Evolutionary conservation across 2,329 filamentous ascomycete genomes (phyloP).

Genomic region (Aspergillus nomiae): DNA sequence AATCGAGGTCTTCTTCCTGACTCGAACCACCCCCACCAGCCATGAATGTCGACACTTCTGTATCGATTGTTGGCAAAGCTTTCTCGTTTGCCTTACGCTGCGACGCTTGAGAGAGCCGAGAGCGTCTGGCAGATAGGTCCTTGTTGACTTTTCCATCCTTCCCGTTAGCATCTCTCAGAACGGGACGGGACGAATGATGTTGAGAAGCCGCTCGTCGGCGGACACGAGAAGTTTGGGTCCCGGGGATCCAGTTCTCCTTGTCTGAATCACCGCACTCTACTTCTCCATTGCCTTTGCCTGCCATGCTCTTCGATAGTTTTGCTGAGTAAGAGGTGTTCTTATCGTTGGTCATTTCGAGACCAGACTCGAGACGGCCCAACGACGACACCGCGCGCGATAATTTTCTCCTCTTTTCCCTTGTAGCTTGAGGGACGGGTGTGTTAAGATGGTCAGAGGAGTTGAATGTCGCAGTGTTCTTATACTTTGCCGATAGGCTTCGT

Average conservation of each 20-base stretch:
- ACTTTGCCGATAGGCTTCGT: constrained; percentile 60
- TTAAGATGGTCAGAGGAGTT: constrained; percentile 46
- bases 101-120: constrained; percentile 24
- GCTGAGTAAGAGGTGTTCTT: constrained; percentile 36
- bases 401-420: constrained; percentile 61
- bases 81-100: constrained; percentile 36
- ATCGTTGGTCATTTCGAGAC: constrained; percentile 34
- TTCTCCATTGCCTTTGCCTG: constrained; percentile 36
- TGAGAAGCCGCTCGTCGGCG: constrained; percentile 36
- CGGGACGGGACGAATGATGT: constrained; percentile 35
- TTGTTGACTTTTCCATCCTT: constrained; percentile 29
- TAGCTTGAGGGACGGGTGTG: constrained; percentile 50
- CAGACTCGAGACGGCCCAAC: constrained; percentile 61
- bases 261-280: constrained; percentile 72
- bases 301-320: constrained; percentile 26
- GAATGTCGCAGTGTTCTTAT: constrained; percentile 32
- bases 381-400: constrained; percentile 64
- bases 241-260: constrained; percentile 84
- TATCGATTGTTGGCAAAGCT: constrained; percentile 50
- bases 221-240: constrained; percentile 45
- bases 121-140: constrained; percentile 29
- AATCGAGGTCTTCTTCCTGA: constrained; percentile 81
- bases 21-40: constrained; percentile 57
- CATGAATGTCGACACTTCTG: constrained; percentile 76
- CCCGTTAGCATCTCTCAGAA: constrained; percentile 48